Percentiles rank a stretch among this genome's conserved stretches.
Evolutionary conservation across 331 rosid genomes (phyloP).

Genomic region (Erythrophleum ivorense): DNA sequence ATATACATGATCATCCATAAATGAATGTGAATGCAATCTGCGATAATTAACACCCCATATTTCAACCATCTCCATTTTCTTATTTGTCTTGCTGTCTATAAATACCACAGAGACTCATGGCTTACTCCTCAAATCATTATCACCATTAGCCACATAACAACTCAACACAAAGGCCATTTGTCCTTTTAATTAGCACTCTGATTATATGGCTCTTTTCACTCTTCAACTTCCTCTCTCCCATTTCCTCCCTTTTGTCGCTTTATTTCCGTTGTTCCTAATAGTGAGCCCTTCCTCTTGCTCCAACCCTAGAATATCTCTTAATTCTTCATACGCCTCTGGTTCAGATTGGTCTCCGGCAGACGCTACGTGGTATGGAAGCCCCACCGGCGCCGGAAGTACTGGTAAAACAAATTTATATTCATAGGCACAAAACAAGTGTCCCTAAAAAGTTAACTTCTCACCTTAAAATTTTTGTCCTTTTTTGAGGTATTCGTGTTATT

Average conservation of each 20-base stretch:
- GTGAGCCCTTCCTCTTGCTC: slow-evolving; percentile 54
- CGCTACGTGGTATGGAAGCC: slow-evolving; percentile 84
- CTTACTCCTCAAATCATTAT: too few relatives aligned
- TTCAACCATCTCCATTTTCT: too few relatives aligned
- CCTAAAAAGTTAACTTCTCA: too few relatives aligned
- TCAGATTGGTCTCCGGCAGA: slow-evolving; percentile 59
- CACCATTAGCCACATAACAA: too few relatives aligned
- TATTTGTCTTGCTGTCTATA: too few relatives aligned
- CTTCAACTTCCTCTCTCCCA: slow-evolving; percentile 15
- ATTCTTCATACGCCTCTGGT: slow-evolving; percentile 40
- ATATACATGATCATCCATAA: too few relatives aligned
- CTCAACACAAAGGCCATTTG: neutral
- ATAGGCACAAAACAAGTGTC: neutral
- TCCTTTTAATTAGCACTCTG: neutral
- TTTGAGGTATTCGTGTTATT: too few relatives aligned
- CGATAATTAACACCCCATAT: too few relatives aligned
- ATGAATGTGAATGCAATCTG: too few relatives aligned
- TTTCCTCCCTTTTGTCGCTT: slow-evolving; percentile 27
- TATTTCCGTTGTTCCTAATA: slow-evolving; percentile 42
- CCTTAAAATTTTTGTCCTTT: too few relatives aligned
- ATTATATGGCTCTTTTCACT: slow-evolving; percentile 50
- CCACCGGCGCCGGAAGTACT: slow-evolving; percentile 76
- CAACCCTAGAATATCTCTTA: slow-evolving; percentile 52
- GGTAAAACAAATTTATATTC: slow-evolving; percentile 47
- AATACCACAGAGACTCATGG: too few relatives aligned